A percentile compares a stretch with the other conserved stretches of the same genome.
Conservation (phyloP, 352 stramenopile genomes). For the Thalassiosira livingstoniorum region DNA sequence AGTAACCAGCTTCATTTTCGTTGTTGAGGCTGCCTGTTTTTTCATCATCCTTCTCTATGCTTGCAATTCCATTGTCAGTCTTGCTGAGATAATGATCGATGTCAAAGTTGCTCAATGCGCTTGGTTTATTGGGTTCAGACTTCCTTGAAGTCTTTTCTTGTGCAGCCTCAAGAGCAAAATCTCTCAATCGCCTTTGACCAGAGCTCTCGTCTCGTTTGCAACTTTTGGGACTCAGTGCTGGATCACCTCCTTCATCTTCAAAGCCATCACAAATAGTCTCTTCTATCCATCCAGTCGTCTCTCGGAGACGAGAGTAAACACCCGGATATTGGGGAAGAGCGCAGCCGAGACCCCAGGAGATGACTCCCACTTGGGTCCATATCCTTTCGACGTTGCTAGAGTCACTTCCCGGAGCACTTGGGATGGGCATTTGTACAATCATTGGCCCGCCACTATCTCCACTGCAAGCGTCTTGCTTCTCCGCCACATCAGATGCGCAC, state of each 20-base stretch:
- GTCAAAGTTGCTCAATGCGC: no score
- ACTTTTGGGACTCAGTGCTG: constrained; percentile 17
- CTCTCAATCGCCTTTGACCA: background rate
- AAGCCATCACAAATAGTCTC: constrained; percentile 9
- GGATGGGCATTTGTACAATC: constrained; percentile 26
- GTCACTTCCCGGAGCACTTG: background rate
- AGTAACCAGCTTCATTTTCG: background rate
- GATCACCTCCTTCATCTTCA: no score
- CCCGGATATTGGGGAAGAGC: constrained; percentile 29
- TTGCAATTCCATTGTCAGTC: background rate
- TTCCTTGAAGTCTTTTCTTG: background rate
- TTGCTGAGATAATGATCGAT: no score
- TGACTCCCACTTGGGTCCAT: constrained; percentile 36
- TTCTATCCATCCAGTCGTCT: constrained; percentile 31
- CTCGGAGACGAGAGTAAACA: constrained; percentile 31
- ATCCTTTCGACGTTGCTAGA: background rate
- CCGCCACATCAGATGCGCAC: constrained; percentile 51
- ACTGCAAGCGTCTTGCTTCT: constrained; percentile 60
- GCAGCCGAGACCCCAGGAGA: constrained; percentile 52
- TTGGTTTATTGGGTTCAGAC: background rate
- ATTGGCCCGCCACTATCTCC: constrained; percentile 65
- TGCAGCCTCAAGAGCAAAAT: constrained; percentile 16
- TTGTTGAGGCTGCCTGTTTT: background rate
- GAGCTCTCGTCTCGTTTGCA: background rate
- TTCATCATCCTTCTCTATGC: background rate